These are phyloP conservation scores for Fusarium concolor DNA, from an alignment of 2,329 filamentous ascomycete genomes.

Conservation along the genomic window DNA sequence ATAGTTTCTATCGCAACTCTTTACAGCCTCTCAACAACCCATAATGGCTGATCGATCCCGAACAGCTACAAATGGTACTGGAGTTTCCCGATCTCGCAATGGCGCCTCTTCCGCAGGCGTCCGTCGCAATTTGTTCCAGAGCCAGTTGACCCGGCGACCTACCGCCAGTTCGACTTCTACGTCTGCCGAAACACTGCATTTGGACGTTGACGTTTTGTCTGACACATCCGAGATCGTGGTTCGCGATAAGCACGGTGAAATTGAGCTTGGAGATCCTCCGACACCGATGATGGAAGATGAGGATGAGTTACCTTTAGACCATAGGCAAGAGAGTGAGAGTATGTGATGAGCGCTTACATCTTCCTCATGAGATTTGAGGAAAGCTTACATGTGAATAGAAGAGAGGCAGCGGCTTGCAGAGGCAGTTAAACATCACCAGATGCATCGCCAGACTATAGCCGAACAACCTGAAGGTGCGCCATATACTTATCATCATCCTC, in stretches of 20 bases:
- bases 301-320: constrained; percentile 67
- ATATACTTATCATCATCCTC: background rate
- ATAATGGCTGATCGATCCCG: constrained; percentile 45
- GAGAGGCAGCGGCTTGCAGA: constrained; percentile 71
- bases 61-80: constrained; percentile 34
- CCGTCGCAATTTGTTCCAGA: constrained; percentile 67
- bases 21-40: background rate
- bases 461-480: constrained; percentile 73
- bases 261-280: constrained; percentile 69
- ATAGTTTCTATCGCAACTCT: background rate
- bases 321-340: constrained; percentile 68
- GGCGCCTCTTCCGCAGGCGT: constrained; percentile 41
- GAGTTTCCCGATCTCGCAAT: constrained; percentile 33
- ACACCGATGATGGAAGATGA: constrained; percentile 65
- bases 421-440: constrained; percentile 70
- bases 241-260: constrained; percentile 71
- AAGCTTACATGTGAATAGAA: constrained; percentile 52
- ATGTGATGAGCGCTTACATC: constrained; percentile 40
- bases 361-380: background rate
- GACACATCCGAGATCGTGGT: constrained; percentile 70
- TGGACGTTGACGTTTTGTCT: constrained; percentile 60
- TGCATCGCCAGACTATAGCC: constrained; percentile 64
- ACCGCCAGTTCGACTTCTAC: constrained; percentile 56
- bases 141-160: constrained; percentile 68
- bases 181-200: constrained; percentile 60